Evolutionary conservation across 2,329 filamentous ascomycete genomes (phyloP).

Genomic region (Colletotrichum acutatum): DNA sequence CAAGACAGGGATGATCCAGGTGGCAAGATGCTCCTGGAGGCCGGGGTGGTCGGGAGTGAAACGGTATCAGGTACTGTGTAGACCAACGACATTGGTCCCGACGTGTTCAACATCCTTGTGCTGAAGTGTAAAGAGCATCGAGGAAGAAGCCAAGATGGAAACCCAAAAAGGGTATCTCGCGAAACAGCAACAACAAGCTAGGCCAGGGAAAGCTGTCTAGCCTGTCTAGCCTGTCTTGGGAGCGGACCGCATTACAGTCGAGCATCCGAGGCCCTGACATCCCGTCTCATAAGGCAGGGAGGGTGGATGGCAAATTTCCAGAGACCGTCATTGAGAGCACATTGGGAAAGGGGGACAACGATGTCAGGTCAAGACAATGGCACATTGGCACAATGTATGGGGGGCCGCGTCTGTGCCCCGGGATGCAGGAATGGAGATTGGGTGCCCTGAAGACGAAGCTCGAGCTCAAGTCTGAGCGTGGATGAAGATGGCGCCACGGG

Average conservation of each 20-base stretch:
- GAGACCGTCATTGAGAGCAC: background rate
- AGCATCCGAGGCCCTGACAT: slow-evolving; percentile 33
- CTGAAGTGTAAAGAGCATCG: background rate
- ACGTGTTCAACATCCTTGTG: background rate
- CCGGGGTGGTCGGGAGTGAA: background rate
- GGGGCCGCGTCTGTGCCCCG: background rate
- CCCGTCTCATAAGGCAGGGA: slow-evolving; percentile 26
- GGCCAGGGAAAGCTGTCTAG: background rate
- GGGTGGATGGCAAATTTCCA: background rate
- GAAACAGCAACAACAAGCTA: background rate
- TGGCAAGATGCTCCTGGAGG: background rate
- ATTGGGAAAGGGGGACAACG: background rate
- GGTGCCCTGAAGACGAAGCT: slow-evolving; percentile 12
- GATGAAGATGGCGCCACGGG: slow-evolving; percentile 6
- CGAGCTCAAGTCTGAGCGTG: slow-evolving; percentile 14
- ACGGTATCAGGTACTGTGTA: slow-evolving; percentile 7
- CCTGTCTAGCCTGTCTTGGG: background rate
- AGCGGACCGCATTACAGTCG: slow-evolving; percentile 10
- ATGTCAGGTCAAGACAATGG: background rate
- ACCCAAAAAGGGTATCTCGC: background rate
- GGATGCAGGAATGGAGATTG: background rate
- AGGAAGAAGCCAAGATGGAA: background rate
- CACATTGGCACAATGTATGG: background rate
- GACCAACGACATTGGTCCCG: background rate
- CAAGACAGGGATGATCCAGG: slow-evolving; percentile 2